These are phyloP conservation scores for Monosporascus sp. DNA, from an alignment of 2,329 filamentous ascomycete genomes.

Conservation along the genomic window DNA sequence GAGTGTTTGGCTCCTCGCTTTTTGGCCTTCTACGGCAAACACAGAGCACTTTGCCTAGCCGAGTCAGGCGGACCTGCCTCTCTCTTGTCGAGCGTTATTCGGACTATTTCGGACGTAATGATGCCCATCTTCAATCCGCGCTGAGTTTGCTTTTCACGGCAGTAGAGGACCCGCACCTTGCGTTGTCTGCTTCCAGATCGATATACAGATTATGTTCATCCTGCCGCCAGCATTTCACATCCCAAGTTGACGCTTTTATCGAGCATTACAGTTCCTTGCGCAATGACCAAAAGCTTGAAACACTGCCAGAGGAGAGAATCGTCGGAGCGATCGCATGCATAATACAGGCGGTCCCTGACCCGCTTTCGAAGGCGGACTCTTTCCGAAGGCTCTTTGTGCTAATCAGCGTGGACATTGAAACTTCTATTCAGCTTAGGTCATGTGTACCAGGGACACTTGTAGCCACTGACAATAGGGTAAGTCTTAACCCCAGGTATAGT, in stretches of 20 bases:
- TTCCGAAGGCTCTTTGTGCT: constrained; percentile 55
- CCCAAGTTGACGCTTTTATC: constrained; percentile 63
- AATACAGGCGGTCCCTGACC: constrained; percentile 62
- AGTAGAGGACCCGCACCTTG: constrained; percentile 56
- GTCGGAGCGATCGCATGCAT: constrained; percentile 70
- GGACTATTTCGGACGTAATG: constrained; percentile 68
- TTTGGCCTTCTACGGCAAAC: constrained; percentile 48
- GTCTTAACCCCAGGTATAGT: constrained; percentile 2
- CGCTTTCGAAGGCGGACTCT: constrained; percentile 46
- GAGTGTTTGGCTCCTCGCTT: constrained; percentile 57
- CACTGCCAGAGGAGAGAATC: constrained; percentile 65
- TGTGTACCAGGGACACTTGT: constrained; percentile 18
- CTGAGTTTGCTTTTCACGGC: constrained; percentile 71
- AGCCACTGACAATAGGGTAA: constrained; percentile 19
- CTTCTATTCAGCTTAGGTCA: constrained; percentile 30
- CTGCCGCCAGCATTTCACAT: constrained; percentile 63
- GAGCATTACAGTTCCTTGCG: constrained; percentile 64
- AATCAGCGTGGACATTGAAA: constrained; percentile 56
- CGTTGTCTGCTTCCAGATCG: constrained; percentile 65
- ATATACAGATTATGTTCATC: constrained; percentile 71
- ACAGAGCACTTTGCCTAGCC: constrained; percentile 49
- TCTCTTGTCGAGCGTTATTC: constrained; percentile 67
- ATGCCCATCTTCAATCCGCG: constrained; percentile 60
- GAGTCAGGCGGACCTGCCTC: constrained; percentile 63
- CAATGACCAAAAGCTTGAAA: constrained; percentile 55